These are phyloP conservation scores for Kodamaea nitidulidarum DNA, from an alignment of 805 yeast genomes.

Conservation along the genomic window DNA sequence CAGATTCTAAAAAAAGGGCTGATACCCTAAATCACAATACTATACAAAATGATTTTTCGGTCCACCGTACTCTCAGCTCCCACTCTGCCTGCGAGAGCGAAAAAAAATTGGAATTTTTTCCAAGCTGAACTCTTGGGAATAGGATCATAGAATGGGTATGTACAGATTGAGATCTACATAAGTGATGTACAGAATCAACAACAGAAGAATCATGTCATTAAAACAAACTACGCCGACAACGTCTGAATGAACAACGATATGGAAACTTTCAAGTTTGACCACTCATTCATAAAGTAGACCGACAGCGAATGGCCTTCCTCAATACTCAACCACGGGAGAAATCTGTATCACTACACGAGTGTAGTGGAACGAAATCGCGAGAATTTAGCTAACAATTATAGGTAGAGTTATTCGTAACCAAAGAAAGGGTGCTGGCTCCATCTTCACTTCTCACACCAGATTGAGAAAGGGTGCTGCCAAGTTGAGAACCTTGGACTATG, in stretches of 20 bases:
- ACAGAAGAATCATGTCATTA: too few species aligned
- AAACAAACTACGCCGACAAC: too few species aligned
- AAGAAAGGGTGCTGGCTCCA: conserved; percentile 99
- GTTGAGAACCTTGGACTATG: conserved; percentile 97
- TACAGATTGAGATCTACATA: not conserved
- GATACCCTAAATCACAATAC: conserved; percentile 1
- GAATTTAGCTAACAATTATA: not conserved
- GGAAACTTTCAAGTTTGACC: too few species aligned
- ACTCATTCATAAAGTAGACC: too few species aligned
- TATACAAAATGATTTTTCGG: not conserved
- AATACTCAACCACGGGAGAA: too few species aligned
- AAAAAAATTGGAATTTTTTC: conserved; percentile 4
- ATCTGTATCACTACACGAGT: not conserved
- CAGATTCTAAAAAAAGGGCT: conserved; percentile 1
- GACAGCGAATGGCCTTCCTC: too few species aligned
- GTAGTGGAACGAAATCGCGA: not conserved
- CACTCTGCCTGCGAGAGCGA: not conserved
- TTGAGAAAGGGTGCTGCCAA: conserved; percentile 99
- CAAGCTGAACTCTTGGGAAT: conserved; percentile 6
- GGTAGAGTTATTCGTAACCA: conserved; percentile 99
- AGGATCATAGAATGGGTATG: conserved; percentile 10
- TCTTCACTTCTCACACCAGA: conserved; percentile 99
- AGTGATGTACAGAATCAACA: not conserved
- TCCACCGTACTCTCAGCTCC: not conserved
- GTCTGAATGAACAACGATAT: too few species aligned